These are phyloP conservation scores for Ogataea trehalophila DNA, from an alignment of 805 yeast genomes.

Conservation along the genomic window DNA sequence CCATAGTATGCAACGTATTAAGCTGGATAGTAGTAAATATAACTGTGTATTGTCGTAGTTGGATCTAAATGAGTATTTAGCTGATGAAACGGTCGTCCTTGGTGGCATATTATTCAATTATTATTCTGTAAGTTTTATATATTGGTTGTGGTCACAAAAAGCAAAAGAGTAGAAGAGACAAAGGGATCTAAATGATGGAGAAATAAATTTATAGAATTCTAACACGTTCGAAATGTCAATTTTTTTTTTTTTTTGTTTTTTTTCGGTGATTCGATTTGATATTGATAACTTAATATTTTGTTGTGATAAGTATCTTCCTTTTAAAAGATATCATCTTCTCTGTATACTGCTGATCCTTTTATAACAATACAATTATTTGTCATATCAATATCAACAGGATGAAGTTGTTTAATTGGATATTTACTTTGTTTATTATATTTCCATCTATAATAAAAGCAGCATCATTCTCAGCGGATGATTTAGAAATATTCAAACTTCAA, in stretches of 20 bases:
- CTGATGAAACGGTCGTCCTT: neutral
- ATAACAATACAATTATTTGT: neutral
- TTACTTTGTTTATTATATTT: constrained; percentile 2
- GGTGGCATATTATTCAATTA: too few species aligned
- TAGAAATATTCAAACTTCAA: constrained; percentile 70
- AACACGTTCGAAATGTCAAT: too few species aligned
- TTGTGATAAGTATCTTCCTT: too few species aligned
- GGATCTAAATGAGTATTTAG: neutral
- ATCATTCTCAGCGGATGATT: constrained; percentile 47
- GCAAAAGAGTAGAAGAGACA: too few species aligned
- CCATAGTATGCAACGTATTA: constrained; percentile 41
- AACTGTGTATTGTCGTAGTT: constrained; percentile 22
- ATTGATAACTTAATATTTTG: too few species aligned
- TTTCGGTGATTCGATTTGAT: too few species aligned
- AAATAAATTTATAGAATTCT: too few species aligned
- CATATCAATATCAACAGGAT: constrained; percentile 1
- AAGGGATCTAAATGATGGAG: too few species aligned
- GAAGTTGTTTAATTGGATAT: constrained; percentile 10
- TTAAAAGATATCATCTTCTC: neutral
- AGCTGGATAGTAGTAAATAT: constrained; percentile 17
- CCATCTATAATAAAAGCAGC: constrained; percentile 2
- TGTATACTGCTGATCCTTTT: neutral
- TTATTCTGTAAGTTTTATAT: too few species aligned
- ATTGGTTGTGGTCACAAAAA: too few species aligned
- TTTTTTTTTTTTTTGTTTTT: too few species aligned